Conservation (phyloP, 2,329 filamentous ascomycete species). For the Arthrobotrys megalospora region DNA sequence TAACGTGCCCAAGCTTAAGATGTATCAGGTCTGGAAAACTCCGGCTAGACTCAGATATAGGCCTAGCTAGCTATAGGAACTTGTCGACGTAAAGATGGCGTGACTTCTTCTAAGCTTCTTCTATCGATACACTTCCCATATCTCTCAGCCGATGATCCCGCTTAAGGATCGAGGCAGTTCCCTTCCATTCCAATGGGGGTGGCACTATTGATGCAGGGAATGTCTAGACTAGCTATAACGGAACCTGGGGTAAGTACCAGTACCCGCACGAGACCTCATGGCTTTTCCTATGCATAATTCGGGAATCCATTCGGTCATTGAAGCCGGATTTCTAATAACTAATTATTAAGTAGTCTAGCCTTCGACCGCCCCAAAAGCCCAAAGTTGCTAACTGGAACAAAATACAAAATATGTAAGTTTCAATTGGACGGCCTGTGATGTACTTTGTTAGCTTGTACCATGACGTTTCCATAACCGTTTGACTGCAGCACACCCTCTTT, state of each 20-base stretch:
- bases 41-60: neutral
- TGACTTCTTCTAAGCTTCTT: slow-evolving; percentile 26
- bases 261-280: slow-evolving; percentile 31
- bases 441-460: slow-evolving; percentile 33
- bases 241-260: slow-evolving; percentile 17
- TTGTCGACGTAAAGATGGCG: slow-evolving; percentile 23
- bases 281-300: slow-evolving; percentile 5
- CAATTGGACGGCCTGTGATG: slow-evolving; percentile 35
- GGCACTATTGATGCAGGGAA: slow-evolving; percentile 29
- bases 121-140: slow-evolving; percentile 30
- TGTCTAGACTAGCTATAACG: neutral
- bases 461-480: slow-evolving; percentile 59
- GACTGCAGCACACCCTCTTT: slow-evolving; percentile 59
- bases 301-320: slow-evolving; percentile 6
- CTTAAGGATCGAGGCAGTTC: slow-evolving; percentile 27
- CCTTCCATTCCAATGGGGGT: slow-evolving; percentile 13
- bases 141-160: slow-evolving; percentile 32
- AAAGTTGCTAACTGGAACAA: slow-evolving; percentile 24
- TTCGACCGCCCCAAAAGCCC: neutral
- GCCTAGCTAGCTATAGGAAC: no score
- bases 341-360: slow-evolving; percentile 14
- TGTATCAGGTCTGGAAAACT: neutral
- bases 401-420: slow-evolving; percentile 1
- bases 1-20: neutral
- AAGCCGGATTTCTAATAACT: slow-evolving; percentile 48